Evolutionary conservation across 306 rosid species (phyloP).

Genomic region (Hippophae tibetana): DNA sequence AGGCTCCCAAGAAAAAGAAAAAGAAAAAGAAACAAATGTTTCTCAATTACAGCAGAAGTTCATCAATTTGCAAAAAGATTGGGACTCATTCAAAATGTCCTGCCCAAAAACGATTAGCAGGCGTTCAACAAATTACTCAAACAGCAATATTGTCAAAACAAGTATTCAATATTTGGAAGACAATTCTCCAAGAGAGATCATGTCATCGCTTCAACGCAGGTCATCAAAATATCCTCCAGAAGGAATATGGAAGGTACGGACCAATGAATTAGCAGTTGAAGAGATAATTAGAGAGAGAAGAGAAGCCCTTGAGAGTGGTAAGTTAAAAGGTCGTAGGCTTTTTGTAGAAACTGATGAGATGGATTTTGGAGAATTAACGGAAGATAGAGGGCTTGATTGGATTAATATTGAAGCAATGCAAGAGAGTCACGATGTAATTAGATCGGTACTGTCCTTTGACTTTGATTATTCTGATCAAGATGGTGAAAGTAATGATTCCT

Average conservation of each 20-base stretch:
- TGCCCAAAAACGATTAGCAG: constrained; percentile 16
- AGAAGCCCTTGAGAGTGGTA: constrained; percentile 34
- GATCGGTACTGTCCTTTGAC: no score
- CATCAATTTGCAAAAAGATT: constrained; percentile 34
- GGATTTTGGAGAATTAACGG: background rate
- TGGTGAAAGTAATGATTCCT: no score
- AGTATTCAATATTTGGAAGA: constrained; percentile 8
- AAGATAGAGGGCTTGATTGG: no score
- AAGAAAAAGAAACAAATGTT: constrained; percentile 8
- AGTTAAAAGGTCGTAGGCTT: constrained; percentile 40
- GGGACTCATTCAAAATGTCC: constrained; percentile 35
- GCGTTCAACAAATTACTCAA: background rate
- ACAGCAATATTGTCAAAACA: constrained; percentile 6
- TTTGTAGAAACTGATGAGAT: constrained; percentile 10
- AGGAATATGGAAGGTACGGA: constrained; percentile 18
- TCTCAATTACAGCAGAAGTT: constrained; percentile 24
- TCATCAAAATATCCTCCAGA: background rate
- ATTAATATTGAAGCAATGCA: background rate
- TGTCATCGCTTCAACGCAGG: constrained; percentile 32
- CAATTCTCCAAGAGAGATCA: constrained; percentile 35
- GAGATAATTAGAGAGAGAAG: constrained; percentile 36
- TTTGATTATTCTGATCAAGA: no score
- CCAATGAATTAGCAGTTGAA: constrained; percentile 14
- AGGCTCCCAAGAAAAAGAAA: no score
- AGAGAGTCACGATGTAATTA: no score